Evolutionary conservation across 768 basidiomycete genomes (phyloP).

Genomic region (Russula griseocarnosa): DNA sequence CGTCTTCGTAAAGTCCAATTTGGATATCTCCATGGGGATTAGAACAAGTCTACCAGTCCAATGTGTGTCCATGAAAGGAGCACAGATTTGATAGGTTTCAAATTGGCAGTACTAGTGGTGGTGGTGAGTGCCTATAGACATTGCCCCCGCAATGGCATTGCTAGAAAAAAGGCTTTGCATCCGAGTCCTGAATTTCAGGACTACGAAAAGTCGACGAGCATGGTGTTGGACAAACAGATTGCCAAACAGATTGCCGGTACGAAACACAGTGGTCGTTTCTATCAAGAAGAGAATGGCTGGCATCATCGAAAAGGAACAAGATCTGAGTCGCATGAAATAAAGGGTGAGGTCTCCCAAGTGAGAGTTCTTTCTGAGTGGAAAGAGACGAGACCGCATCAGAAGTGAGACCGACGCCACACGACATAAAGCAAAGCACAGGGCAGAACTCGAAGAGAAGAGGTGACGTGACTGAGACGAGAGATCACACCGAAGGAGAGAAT

Average conservation of each 20-base stretch:
- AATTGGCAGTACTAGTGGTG: neutral
- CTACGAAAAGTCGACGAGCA: neutral
- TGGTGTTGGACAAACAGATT: too few species aligned
- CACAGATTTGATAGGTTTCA: neutral
- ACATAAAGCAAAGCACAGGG: neutral
- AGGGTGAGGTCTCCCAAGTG: neutral
- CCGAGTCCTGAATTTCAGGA: too few species aligned
- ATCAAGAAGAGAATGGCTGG: too few species aligned
- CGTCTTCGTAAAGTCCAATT: neutral
- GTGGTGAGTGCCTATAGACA: neutral
- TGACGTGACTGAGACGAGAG: neutral
- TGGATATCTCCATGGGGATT: neutral
- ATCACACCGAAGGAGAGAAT: neutral
- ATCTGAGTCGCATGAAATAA: neutral
- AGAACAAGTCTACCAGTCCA: neutral
- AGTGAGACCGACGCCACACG: neutral
- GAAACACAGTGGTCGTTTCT: too few species aligned
- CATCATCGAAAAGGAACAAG: too few species aligned
- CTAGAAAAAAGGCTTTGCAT: neutral
- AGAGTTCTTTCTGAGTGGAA: neutral
- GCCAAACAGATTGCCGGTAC: too few species aligned
- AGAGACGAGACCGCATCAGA: neutral
- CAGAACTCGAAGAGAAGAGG: neutral
- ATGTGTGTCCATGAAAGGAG: neutral
- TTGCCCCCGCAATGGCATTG: neutral